Evolutionary conservation across 2,329 filamentous ascomycete species (phyloP), one percentile per base, ranked within the genome.

Genomic region (Colletotrichum orbiculare): DNA sequence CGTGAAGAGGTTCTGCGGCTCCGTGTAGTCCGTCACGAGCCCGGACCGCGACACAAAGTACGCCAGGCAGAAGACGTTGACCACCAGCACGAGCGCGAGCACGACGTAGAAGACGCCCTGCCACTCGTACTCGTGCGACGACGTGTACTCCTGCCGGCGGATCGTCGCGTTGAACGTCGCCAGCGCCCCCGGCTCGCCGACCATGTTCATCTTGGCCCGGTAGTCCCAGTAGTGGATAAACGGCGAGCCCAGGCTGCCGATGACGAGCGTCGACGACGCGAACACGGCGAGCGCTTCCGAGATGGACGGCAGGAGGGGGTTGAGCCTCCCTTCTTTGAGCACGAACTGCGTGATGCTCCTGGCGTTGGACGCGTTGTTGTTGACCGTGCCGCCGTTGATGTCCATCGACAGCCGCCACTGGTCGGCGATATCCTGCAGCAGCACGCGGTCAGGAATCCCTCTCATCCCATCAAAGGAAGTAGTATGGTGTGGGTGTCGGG

Each of bases 1-100:
- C 0, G 88, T 82, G 71, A 94, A 94, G 2, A 94, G 78, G 72
- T 94, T 94, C 58, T 90, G 87, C 1, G 91, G 90, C 71, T 95
- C 91, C 0, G 89, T 91, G 72, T 91, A 94, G 77, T 95, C 92
- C 1, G 90, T 94, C 8, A 95, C 86, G 25, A 92, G 83, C 1
- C 87, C 86, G 0, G 79, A 79, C 6, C 79, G 73, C 68, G 84
- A 80, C 50, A 85, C 72, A 54, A 90, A 74, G 76, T 93, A 93
- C 2, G 79, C 71, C 0, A 93, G 78, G 61, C 90, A 91, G 43
- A 89, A 78, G 34, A 89, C 64, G 73, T 92, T 94, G 70, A 91
- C 86, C 33, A 86, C 67, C 70, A 93, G 91, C 2, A 91, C 88
- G 12, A 88, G 76, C 1, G 84, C 71, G 0, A 95, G 84, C 0